A percentile compares a stretch with the other conserved stretches of the same genome.
These are phyloP conservation scores for Calonectria pseudoturangicola DNA, from an alignment of 2,329 filamentous ascomycete genomes.

Conservation along the genomic window DNA sequence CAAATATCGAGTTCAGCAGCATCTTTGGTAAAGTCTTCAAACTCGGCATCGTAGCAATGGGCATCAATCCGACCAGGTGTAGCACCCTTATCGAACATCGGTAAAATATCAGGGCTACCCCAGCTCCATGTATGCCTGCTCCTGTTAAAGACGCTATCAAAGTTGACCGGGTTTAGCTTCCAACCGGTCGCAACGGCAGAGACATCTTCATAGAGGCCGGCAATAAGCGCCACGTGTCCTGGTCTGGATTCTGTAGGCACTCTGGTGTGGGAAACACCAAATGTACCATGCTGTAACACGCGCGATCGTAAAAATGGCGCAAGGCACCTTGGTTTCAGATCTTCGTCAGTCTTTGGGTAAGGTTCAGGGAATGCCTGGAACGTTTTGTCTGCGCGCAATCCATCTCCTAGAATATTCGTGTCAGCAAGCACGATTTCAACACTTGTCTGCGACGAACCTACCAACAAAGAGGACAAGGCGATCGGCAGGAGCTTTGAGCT, in stretches of 20 bases:
- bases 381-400: constrained; percentile 1
- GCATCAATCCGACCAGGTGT: neutral
- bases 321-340: neutral
- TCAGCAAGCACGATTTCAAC: neutral
- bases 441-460: neutral
- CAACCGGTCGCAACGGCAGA: constrained; percentile 12
- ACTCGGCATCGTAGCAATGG: constrained; percentile 2
- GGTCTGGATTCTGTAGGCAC: constrained; percentile 3
- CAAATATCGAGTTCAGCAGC: neutral
- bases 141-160: constrained; percentile 5
- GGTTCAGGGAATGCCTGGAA: constrained; percentile 5
- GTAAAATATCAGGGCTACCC: constrained; percentile 12
- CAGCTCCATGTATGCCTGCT: constrained; percentile 8
- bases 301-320: neutral
- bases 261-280: constrained; percentile 4
- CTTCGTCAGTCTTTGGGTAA: neutral
- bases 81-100: constrained; percentile 14
- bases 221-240: constrained; percentile 9
- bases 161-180: constrained; percentile 11
- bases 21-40: neutral
- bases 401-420: neutral
- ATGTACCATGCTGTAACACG: neutral
- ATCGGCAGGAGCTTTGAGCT: neutral
- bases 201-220: constrained; percentile 5
- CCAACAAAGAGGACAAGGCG: constrained; percentile 8